Base-by-base conservation (phyloP, 306 rosid genomes). In the Lathyrus sativus region DNA sequence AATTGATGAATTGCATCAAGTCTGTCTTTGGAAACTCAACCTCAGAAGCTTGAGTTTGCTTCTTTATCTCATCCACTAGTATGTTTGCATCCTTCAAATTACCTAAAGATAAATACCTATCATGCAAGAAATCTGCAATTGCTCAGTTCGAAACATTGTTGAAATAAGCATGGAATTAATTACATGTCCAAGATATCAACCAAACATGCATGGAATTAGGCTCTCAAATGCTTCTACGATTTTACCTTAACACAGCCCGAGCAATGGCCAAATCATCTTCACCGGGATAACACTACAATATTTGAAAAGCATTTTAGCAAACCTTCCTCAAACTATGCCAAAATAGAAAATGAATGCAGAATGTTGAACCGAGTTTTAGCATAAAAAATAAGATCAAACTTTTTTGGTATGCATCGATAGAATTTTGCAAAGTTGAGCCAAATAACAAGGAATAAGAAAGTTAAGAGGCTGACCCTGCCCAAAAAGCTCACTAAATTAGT, bases 261-360 rank as follows among this genome's bases (percentile, higher is more conserved):
- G 96, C 89, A 68, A 95, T 82, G 75, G 95, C 96, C 78, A 90
- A 72, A 81, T 95, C 99, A 76, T 90, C 99, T 90, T 93, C 99
- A 60, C 83, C 91, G 11, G 97, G 99, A 80, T 86, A 95, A 77
- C 99, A 87, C 99, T 90, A 77, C 82, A 84, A 65, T 72, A 73
- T 78, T 64, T 74, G 78, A 79, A 82, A 72, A 67, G 22, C 68
- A 74, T 63, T 76, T 78, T 58, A 70, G 81, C 42, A 17, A 74
- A 67, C 14, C 56, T 43, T 68, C 70, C 6, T 60, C 43, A 70
- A 64, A 65, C 29, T 13, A 65, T 4, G 43, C 45, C 72, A 73
- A 65, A 65, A 13, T 14, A 68, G 42, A 62, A 24, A 70, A 39
- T 26, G 71, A 72, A 75, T 19, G 61, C 55, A 33, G 5, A 73